These are phyloP conservation scores for Candida glucosophila DNA, from an alignment of 1,139 yeast species.

Conservation along the genomic window DNA sequence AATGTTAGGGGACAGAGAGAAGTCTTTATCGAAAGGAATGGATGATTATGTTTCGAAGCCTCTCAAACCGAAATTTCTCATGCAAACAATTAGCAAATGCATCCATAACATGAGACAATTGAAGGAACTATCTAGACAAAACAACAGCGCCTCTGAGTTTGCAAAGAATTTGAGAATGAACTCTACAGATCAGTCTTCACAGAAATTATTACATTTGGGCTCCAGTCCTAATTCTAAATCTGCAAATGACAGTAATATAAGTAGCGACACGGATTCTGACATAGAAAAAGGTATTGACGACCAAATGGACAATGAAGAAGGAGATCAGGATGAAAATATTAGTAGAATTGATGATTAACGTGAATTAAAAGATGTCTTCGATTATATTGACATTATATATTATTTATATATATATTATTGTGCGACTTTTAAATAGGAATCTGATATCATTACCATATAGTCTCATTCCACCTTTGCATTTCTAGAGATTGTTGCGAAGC, in stretches of 20 bases:
- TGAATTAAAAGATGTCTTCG: no score
- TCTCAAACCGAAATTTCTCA: slow-evolving; percentile 68
- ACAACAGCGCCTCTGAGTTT: slow-evolving; percentile 38
- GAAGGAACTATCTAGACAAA: slow-evolving; percentile 46
- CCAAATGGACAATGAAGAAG: no score
- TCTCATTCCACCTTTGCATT: slow-evolving; percentile 62
- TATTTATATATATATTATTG: no score
- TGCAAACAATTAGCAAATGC: slow-evolving; percentile 79
- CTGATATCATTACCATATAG: slow-evolving; percentile 48
- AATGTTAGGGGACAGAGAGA: slow-evolving; percentile 83
- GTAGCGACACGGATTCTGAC: no score
- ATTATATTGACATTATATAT: no score
- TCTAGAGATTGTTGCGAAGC: slow-evolving; percentile 61
- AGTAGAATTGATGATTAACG: no score
- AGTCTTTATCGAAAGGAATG: slow-evolving; percentile 82
- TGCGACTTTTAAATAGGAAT: no score
- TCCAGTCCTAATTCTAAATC: slow-evolving; percentile 11
- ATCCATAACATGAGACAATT: slow-evolving; percentile 60
- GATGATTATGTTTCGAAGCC: slow-evolving; percentile 87
- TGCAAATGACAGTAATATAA: no score
- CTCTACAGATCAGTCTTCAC: slow-evolving; percentile 14
- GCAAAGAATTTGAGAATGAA: slow-evolving; percentile 39
- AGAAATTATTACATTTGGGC: slow-evolving; percentile 11
- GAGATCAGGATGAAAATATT: no score
- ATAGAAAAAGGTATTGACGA: no score